Base-by-base conservation (phyloP, 2,329 filamentous ascomycete species). In the Magnaporthales sp. region DNA sequence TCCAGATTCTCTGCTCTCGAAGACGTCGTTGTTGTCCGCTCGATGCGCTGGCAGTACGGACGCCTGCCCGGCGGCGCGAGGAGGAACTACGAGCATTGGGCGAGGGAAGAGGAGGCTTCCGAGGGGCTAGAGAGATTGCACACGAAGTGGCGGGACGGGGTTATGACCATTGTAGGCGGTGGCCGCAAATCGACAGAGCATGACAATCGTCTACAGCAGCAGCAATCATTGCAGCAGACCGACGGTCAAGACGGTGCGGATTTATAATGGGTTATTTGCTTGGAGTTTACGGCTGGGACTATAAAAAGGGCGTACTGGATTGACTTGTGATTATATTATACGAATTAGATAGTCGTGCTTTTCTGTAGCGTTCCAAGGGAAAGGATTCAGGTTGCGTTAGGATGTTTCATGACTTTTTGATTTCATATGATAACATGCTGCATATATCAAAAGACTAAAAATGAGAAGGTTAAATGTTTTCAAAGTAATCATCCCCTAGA, bases 11-110 rank as follows among this genome's bases (percentile, higher is more conserved):
- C 27, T 10, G 46, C 64, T 24, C 62, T 65, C 31, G 63, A 67
- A 63, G 66, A 67, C 62, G 56, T 67, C 51, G 19, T 62, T 29
- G 38, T 65, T 30, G 66, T 67, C 8, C 56, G 66, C 26, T 62
- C 31, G 15, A 15, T 56, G 24, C 27, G 63, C 24, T 67, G 66
- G 66, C 66, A 51, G 56, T 51, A 61, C 19, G 66, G 66, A 4
- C 56, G 58, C n/a, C 56, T 66, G 56, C 64, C 64, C 26, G 19
- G 30, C 10, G 61, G n/a, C 9, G 66, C 66, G 3, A 2, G 11
- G 26, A 24, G 22, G 11, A 61, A 66, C 66, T 63, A 60, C 24
- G 46, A n/a, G 6, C 46, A n/a, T 8, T 64, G 51, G 61, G 46
- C 46, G 6, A 46, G n/a, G 5, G 32, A 30, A 24, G 60, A 66